Evolutionary conservation across 306 rosid genomes (phyloP), one percentile per base, ranked within the genome.

Genomic region (Acacia melanoxylon): DNA sequence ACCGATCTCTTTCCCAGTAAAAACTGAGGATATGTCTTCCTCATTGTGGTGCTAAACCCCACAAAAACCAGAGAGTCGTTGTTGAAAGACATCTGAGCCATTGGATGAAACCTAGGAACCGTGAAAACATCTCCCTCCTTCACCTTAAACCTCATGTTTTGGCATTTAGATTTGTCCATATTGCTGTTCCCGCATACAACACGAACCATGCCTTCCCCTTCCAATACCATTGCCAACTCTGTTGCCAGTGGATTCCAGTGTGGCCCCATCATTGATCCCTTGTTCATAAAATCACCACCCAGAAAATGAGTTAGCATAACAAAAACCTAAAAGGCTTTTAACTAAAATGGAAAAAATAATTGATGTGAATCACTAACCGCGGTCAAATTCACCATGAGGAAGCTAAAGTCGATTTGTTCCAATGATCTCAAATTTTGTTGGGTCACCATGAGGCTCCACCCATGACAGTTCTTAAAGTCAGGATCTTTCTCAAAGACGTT

Each of bases 191-290:
- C 86, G 83, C 94, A 89, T 3, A 89, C 89, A 24, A 81, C 88
- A 58, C 91, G 77, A 29, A 92, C 91, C 94, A 95, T 92, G 54
- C 99, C 99, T 81, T 81, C 61, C 56, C 98, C 97, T 2, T 89
- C 76, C 74, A 91, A 46, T 22, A 86, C 96, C 59, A 93, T 79
- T 42, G 88, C 82, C 40, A 93, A 72, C 95, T 95, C 98, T 10
- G 88, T 77, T 69, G 97, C 95, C 82, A 68, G 80, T 61, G 92
- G 96, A 81, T 95, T 93, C 98, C 97, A 95, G 81, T 93, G 99
- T 6, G 99, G 98, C 77, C 90, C 99, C 97, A 95, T 72, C 90
- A 93, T 93, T 25, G 98, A 85, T 16, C 92, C 94, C 99, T 93
- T 13, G 51, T 72, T 77, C n/a, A 40, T 6, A 51, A 5, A 37